phyloP scores from a whole-genome alignment of 495 filamentous ascomycete genomes.

The Penicillium pancosmium region DNA sequence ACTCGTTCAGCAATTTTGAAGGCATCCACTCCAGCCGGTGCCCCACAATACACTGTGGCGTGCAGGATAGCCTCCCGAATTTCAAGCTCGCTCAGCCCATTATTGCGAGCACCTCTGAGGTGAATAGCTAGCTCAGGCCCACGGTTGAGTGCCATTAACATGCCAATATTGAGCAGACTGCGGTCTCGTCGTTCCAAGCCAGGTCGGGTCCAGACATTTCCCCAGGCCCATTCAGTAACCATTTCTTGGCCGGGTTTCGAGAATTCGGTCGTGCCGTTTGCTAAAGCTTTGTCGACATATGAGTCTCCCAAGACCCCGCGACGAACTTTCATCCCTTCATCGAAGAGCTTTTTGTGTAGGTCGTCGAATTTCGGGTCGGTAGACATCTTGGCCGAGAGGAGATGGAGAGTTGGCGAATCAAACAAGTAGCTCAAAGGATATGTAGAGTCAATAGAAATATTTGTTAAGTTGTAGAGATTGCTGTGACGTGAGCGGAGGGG shows the following conservation, averaged over 20 bases:
- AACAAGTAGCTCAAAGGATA: neutral
- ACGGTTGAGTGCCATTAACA: slow-evolving; percentile 50
- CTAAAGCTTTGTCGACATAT: slow-evolving; percentile 34
- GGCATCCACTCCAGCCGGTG: slow-evolving; percentile 45
- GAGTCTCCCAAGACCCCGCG: slow-evolving; percentile 42
- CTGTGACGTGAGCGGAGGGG: too few relatives aligned
- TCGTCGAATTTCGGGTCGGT: slow-evolving; percentile 21
- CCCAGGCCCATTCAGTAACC: slow-evolving; percentile 52
- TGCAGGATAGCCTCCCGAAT: slow-evolving; percentile 56
- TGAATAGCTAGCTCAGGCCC: slow-evolving; percentile 52
- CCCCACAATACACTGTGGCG: slow-evolving; percentile 44
- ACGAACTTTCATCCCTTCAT: slow-evolving; percentile 56
- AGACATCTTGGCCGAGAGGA: slow-evolving; percentile 11
- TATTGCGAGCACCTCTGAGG: slow-evolving; percentile 51
- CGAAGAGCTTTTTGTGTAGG: slow-evolving; percentile 53
- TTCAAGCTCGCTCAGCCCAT: slow-evolving; percentile 52
- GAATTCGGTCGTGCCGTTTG: slow-evolving; percentile 32
- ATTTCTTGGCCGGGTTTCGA: slow-evolving; percentile 42
- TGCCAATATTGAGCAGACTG: slow-evolving; percentile 54
- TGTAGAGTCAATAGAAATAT: neutral
- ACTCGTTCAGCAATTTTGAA: slow-evolving; percentile 18
- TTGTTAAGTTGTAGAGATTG: too few relatives aligned
- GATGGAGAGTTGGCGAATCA: neutral
- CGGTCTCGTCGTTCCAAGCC: slow-evolving; percentile 49
- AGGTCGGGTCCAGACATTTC: slow-evolving; percentile 50